These are phyloP conservation scores for Echria macrotheca DNA, from an alignment of 495 filamentous ascomycete genomes.

Conservation along the genomic window DNA sequence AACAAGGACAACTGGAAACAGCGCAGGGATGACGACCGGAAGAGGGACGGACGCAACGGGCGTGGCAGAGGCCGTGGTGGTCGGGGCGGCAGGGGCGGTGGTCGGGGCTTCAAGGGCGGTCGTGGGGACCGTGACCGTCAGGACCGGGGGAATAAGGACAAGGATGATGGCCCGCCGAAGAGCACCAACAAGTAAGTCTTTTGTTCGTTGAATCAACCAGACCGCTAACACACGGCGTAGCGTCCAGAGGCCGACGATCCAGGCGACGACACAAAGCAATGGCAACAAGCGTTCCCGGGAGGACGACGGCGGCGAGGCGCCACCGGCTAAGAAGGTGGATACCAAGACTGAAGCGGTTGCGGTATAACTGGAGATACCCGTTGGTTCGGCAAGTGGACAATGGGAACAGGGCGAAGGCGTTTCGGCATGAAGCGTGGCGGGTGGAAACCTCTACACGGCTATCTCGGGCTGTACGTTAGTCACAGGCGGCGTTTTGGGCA, in stretches of 20 bases:
- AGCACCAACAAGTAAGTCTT: constrained; percentile 25
- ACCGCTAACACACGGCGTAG: constrained; percentile 8
- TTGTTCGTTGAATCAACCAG: no score
- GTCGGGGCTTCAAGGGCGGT: constrained; percentile 28
- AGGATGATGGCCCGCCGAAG: constrained; percentile 6
- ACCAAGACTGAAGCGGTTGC: constrained; percentile 32
- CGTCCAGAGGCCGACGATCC: constrained; percentile 19
- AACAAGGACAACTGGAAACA: constrained; percentile 35
- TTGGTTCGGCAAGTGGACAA: no score
- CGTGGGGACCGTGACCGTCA: constrained; percentile 13
- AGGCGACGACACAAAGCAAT: no score
- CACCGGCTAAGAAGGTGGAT: constrained; percentile 48
- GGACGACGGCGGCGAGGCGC: constrained; percentile 30
- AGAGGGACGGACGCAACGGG: constrained; percentile 44
- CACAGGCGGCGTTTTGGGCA: neutral
- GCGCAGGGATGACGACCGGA: constrained; percentile 59
- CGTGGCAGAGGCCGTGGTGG: constrained; percentile 39
- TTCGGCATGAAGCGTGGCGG: no score
- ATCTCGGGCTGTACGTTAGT: constrained; percentile 1
- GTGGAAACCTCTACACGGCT: no score
- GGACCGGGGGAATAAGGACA: constrained; percentile 23
- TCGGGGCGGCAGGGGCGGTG: constrained; percentile 30
- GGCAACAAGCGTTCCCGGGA: constrained; percentile 42
- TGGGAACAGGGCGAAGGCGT: no score
- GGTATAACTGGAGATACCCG: constrained; percentile 9